Base-by-base conservation (phyloP, 768 basidiomycete genomes). In the Russula earlei region DNA sequence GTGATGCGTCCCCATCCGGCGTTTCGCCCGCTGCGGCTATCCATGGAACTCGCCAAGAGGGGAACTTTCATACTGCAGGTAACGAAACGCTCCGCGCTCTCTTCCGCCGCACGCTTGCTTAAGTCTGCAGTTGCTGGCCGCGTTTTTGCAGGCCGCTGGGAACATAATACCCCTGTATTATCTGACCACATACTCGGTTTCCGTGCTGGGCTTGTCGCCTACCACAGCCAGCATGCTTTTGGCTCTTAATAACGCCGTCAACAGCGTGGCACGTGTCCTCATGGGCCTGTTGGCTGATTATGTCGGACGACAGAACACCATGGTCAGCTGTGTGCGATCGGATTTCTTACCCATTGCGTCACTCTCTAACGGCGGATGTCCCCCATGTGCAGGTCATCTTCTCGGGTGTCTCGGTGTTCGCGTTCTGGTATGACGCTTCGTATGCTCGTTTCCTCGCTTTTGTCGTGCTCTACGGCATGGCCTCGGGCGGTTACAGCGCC, bases 151-250 rank as follows among this genome's bases (percentile, higher is more conserved):
- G 54, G 75, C 75, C 2, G 73, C 72, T 1, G 75, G 75, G 7
- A 75, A 76, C 57, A 66, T 73, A 54, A 70, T 76, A 24, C 76
- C 75, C 0, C 64, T 71, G 17, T 75, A 75, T 58, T 77, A 74
- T 63, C 63, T 75, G 55, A 69, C 72, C 0, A 72, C 71, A 2
- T 76, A 76, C 63, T 72, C 74, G 4, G 63, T 67, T 14, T 68
- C 71, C 3, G 70, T 77, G 6, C 64, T 76, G 17, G 60, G 65
- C n/a, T 72, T 70, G 52, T 70, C 74, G 5, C 58, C 66, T 19
- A 65, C 66, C 2, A 72, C 68, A 2, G 74, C 69, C 12, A 71
- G 70, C 65, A 49, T 71, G 19, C 65, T 77, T 7, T 64, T 77
- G 20, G 72, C 75, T 0, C 60, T 76, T 20, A 72, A 73, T 59